Evolutionary conservation across 2,329 filamentous ascomycete genomes (phyloP).

Genomic region (Ceratocystis harringtonii): DNA sequence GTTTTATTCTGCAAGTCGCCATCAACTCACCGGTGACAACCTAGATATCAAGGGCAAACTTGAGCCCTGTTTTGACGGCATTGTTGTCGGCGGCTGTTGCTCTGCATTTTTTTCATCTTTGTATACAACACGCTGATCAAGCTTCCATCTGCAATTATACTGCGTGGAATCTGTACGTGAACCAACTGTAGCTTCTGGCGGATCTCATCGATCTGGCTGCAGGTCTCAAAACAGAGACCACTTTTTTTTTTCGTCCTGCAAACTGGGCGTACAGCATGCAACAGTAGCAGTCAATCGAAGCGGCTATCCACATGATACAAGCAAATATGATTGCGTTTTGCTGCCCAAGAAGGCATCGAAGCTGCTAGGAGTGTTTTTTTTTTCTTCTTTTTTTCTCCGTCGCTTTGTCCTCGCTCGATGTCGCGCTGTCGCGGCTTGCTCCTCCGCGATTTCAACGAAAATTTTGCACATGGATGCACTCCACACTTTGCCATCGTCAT

Average conservation of each 20-base stretch:
- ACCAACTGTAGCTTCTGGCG: not conserved
- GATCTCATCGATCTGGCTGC: not conserved
- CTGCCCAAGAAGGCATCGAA: not conserved
- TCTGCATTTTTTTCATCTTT: not conserved
- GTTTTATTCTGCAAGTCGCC: not conserved
- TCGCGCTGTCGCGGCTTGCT: not conserved
- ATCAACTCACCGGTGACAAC: too few relatives aligned
- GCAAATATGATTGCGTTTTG: not conserved
- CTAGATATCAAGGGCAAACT: too few relatives aligned
- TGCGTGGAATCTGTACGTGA: not conserved
- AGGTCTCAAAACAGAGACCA: not conserved
- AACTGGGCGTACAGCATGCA: not conserved
- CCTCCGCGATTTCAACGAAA: not conserved
- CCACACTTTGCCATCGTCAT: conserved; percentile 2
- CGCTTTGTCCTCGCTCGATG: not conserved
- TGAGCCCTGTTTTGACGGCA: not conserved
- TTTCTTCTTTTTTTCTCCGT: not conserved
- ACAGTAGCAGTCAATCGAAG: not conserved
- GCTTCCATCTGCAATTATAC: not conserved
- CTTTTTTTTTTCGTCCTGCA: not conserved
- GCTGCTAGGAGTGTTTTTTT: not conserved
- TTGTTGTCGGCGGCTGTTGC: not conserved
- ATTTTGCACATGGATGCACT: not conserved
- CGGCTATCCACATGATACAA: not conserved
- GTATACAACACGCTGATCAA: not conserved